These are phyloP conservation scores for Globisporangium nagaii DNA, from an alignment of 352 stramenopile genomes.

Conservation along the genomic window DNA sequence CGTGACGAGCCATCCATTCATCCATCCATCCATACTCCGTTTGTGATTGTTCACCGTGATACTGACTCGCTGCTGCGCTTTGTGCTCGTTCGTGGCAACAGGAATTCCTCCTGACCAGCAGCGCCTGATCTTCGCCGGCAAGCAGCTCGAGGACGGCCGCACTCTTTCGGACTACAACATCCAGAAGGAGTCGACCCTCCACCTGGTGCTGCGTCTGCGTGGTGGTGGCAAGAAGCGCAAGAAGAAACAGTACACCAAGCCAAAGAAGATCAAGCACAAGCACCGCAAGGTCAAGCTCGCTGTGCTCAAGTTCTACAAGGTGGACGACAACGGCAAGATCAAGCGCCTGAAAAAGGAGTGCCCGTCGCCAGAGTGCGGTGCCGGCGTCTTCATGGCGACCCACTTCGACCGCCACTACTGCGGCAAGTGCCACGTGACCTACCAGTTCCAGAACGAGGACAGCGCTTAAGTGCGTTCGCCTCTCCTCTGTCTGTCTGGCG, in stretches of 20 bases:
- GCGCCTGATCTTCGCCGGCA: conserved; percentile 99
- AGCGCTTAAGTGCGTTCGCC: conserved; percentile 33
- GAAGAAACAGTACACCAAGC: conserved; percentile 99
- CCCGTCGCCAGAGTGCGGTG: conserved; percentile 91
- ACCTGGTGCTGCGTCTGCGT: conserved; percentile 96
- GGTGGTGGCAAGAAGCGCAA: conserved; percentile 98
- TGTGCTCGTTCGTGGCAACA: conserved; percentile 9
- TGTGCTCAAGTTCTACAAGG: conserved; percentile 97
- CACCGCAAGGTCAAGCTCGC: conserved; percentile 97
- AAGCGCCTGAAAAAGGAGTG: conserved; percentile 97
- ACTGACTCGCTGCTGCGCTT: background rate
- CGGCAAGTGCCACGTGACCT: conserved; percentile 98
- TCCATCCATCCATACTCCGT: background rate
- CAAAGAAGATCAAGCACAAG: conserved; percentile 99
- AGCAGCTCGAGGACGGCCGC: conserved; percentile 97
- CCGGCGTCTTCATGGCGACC: conserved; percentile 99
- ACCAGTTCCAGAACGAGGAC: conserved; percentile 86
- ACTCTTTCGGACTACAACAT: conserved; percentile 94
- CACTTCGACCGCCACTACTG: conserved; percentile 99
- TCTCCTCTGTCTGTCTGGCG: background rate
- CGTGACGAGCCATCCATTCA: too few species aligned
- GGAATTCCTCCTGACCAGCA: conserved; percentile 99
- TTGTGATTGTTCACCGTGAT: background rate
- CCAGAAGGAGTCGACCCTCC: conserved; percentile 96
- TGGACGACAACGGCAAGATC: conserved; percentile 96